Conservation (phyloP, 106 monocot species). For the Ottelia alismoides region DNA sequence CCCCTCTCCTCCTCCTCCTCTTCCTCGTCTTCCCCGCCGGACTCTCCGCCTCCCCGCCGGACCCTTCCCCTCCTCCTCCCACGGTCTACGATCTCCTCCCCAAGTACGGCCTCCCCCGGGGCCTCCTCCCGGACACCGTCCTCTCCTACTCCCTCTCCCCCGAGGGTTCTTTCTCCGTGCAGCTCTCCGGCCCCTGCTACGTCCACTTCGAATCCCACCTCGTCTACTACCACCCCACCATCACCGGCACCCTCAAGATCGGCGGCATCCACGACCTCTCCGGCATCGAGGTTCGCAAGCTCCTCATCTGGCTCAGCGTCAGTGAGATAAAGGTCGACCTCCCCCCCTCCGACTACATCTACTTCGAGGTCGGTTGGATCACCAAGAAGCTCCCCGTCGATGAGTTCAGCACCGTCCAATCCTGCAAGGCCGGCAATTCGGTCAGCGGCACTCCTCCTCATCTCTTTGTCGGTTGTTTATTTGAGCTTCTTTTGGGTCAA, state of each 20-base stretch:
- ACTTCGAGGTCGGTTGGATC: too few relatives aligned
- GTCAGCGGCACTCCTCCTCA: too few relatives aligned
- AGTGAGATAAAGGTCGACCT: constrained; percentile 31
- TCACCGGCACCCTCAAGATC: constrained; percentile 43
- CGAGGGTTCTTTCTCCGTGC: constrained; percentile 25
- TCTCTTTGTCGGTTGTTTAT: too few relatives aligned
- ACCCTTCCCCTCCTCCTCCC: not conserved
- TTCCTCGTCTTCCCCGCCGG: not conserved
- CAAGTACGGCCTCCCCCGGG: constrained; percentile 39
- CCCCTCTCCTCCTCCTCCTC: not conserved
- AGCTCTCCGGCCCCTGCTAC: constrained; percentile 39
- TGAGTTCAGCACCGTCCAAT: too few relatives aligned
- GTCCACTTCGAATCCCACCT: constrained; percentile 36
- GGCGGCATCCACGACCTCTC: constrained; percentile 45
- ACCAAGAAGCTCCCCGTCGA: too few relatives aligned
- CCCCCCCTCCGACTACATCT: too few relatives aligned
- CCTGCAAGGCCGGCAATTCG: too few relatives aligned
- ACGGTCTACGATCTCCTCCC: constrained; percentile 33
- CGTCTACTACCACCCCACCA: constrained; percentile 43
- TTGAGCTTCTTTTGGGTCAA: too few relatives aligned
- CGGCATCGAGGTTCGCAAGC: constrained; percentile 53
- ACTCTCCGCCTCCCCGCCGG: not conserved
- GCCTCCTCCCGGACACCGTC: constrained; percentile 42
- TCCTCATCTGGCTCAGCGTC: constrained; percentile 62
- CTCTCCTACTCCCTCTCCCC: constrained; percentile 23